Evolutionary conservation across 2,329 filamentous ascomycete species (phyloP).

Genomic region (Fusarium sp.): DNA sequence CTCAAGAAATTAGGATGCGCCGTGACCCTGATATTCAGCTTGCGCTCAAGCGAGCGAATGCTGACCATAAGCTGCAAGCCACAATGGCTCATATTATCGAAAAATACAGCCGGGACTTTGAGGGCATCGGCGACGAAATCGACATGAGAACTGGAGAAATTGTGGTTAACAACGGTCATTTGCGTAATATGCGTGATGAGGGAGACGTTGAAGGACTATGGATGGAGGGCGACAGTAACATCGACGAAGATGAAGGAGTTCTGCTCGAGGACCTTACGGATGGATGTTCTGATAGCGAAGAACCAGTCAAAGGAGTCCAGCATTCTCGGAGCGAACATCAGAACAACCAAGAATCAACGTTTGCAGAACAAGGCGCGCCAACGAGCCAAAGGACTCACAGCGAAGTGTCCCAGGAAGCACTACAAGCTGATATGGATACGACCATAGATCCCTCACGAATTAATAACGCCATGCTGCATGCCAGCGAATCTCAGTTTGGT

Average conservation of each 20-base stretch:
- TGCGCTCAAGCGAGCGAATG: slow-evolving; percentile 68
- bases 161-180: slow-evolving; percentile 90
- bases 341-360: background rate
- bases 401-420: background rate
- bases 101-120: slow-evolving; percentile 87
- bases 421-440: background rate
- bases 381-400: background rate
- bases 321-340: slow-evolving; percentile 10
- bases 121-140: slow-evolving; percentile 86
- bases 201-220: slow-evolving; percentile 54
- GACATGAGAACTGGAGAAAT: slow-evolving; percentile 83
- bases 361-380: background rate
- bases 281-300: slow-evolving; percentile 31
- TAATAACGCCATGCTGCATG: background rate
- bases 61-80: slow-evolving; percentile 79
- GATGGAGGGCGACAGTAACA: slow-evolving; percentile 43
- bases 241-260: slow-evolving; percentile 49
- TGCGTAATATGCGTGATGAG: slow-evolving; percentile 68
- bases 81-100: slow-evolving; percentile 88
- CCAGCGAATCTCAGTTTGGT: background rate
- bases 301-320: slow-evolving; percentile 14
- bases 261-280: slow-evolving; percentile 46
- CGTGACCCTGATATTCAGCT: slow-evolving; percentile 54
- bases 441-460: background rate
- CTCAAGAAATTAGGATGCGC: slow-evolving; percentile 55